A percentile compares a stretch with the other conserved stretches of the same genome.
phyloP scores from a whole-genome alignment of 2,329 filamentous ascomycete species.

The Aureobasidium sp. region DNA sequence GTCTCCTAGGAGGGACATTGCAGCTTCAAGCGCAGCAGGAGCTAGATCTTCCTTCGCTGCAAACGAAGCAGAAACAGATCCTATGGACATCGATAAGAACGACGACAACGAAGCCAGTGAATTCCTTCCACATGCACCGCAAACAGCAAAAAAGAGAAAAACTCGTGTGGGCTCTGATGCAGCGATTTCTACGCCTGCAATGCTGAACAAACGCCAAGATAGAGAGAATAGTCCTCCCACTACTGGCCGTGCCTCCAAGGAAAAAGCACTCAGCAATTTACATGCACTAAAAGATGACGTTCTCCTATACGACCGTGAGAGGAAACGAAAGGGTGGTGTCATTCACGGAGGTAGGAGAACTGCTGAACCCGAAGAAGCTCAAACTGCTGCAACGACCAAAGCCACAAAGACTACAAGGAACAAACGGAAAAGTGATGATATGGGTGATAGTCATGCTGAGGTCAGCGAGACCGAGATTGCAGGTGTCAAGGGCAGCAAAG shows the following conservation, averaged over 20 bases:
- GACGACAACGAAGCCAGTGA: neutral
- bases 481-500: slow-evolving; percentile 38
- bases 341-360: slow-evolving; percentile 50
- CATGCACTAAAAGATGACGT: slow-evolving; percentile 78
- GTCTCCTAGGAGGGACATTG: slow-evolving; percentile 19
- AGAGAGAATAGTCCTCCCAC: slow-evolving; percentile 78
- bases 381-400: slow-evolving; percentile 16
- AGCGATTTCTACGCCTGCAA: slow-evolving; percentile 23
- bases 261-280: slow-evolving; percentile 68
- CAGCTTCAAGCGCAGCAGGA: slow-evolving; percentile 15
- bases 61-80: neutral
- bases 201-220: slow-evolving; percentile 42
- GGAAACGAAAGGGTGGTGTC: slow-evolving; percentile 67
- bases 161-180: slow-evolving; percentile 16
- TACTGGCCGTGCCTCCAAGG: slow-evolving; percentile 73
- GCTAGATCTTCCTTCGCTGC: neutral
- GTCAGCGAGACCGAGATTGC: slow-evolving; percentile 38
- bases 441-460: slow-evolving; percentile 25
- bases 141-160: slow-evolving; percentile 23
- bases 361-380: slow-evolving; percentile 34
- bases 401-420: slow-evolving; percentile 20
- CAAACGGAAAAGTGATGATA: slow-evolving; percentile 33
- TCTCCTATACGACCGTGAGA: slow-evolving; percentile 85
- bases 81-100: neutral
- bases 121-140: neutral